These are phyloP conservation scores for Stropharia rugosoannulata DNA, from an alignment of 768 basidiomycete genomes.

Conservation along the genomic window DNA sequence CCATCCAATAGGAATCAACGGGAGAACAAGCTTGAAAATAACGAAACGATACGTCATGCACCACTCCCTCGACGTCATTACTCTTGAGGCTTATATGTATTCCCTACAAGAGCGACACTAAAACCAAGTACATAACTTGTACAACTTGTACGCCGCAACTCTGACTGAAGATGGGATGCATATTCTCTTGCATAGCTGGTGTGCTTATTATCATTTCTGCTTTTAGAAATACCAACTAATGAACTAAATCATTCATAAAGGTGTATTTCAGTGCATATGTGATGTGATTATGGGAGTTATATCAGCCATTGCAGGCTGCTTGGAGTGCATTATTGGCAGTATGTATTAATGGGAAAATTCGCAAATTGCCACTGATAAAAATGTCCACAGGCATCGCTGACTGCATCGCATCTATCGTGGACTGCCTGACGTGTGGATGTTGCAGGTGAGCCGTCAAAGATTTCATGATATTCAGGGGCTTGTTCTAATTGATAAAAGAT, in stretches of 20 bases:
- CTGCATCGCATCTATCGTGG: slow-evolving; percentile 35
- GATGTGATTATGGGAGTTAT: slow-evolving; percentile 39
- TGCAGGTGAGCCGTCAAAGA: slow-evolving; percentile 32
- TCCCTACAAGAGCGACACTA: no score
- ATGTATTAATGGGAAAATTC: slow-evolving; percentile 11
- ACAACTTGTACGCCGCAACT: no score
- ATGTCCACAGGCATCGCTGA: slow-evolving; percentile 36
- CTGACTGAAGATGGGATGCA: slow-evolving; percentile 5
- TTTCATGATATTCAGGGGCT: neutral
- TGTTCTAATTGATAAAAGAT: slow-evolving; percentile 6
- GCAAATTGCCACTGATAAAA: neutral
- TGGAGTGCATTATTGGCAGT: slow-evolving; percentile 50
- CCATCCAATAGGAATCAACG: no score
- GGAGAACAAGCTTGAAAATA: no score
- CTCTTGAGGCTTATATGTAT: no score
- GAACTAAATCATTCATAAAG: slow-evolving; percentile 4
- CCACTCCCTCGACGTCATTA: no score
- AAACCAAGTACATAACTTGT: no score
- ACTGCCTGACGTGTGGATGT: slow-evolving; percentile 47
- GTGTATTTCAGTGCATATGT: slow-evolving; percentile 43
- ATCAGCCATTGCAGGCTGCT: slow-evolving; percentile 35
- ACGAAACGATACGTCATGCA: no score
- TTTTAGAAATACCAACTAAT: neutral
- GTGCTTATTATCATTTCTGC: neutral
- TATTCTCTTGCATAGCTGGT: slow-evolving; percentile 34